These are phyloP conservation scores for Phytopythium montanum DNA, from an alignment of 352 stramenopile genomes.

Conservation along the genomic window DNA sequence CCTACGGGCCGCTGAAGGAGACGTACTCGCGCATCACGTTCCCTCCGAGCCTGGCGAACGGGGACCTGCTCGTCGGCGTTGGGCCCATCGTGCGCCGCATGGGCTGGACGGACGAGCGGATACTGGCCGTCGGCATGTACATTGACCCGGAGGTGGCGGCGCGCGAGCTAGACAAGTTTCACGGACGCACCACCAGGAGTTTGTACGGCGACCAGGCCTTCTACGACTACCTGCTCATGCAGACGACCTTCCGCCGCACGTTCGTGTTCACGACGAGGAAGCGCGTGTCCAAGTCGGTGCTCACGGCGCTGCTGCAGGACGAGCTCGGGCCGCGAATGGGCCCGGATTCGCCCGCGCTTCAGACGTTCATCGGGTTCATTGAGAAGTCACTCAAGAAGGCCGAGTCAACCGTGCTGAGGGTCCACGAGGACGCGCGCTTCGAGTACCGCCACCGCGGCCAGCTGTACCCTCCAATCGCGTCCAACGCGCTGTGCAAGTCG, in stretches of 20 bases:
- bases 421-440: constrained; percentile 58
- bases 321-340: constrained; percentile 71
- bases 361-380: constrained; percentile 69
- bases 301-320: constrained; percentile 61
- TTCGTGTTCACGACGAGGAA: constrained; percentile 81
- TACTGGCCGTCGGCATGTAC: constrained; percentile 75
- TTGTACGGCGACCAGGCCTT: constrained; percentile 73
- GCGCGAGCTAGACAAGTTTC: constrained; percentile 53
- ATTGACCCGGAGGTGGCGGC: constrained; percentile 61
- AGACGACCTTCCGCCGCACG: constrained; percentile 63
- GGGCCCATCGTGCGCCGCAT: constrained; percentile 72
- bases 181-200: constrained; percentile 48
- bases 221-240: constrained; percentile 58
- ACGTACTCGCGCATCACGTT: constrained; percentile 77
- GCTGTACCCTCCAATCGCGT: constrained; percentile 69
- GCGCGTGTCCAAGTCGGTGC: constrained; percentile 67
- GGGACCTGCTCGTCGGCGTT: constrained; percentile 70
- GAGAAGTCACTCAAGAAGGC: constrained; percentile 83
- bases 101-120: constrained; percentile 81
- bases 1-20: constrained; percentile 67
- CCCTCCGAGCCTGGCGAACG: constrained; percentile 66
- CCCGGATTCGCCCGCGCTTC: constrained; percentile 36
- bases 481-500: constrained; percentile 56
- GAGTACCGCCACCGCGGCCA: constrained; percentile 68
- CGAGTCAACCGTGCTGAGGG: constrained; percentile 71